Conservation (phyloP, 345 rosid genomes). For the Brassica juncea region DNA sequence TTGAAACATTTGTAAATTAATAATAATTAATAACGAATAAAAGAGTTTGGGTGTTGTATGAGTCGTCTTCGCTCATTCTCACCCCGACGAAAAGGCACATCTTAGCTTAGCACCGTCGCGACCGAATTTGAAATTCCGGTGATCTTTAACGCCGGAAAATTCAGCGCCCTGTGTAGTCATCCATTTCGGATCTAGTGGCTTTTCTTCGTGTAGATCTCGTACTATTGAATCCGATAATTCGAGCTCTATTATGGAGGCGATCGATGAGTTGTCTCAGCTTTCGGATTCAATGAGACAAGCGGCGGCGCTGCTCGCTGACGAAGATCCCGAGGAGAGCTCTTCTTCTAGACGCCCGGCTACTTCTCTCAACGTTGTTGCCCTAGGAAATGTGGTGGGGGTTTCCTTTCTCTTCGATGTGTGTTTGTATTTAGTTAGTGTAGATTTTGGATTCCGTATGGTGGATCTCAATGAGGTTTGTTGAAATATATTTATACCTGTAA, state of each 20-base stretch:
- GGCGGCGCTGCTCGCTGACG: conserved; percentile 85
- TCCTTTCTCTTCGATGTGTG: conserved; percentile 1
- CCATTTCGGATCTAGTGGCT: conserved; percentile 32
- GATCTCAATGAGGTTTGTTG: conserved; percentile 39
- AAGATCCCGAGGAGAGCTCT: conserved; percentile 69
- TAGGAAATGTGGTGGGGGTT: conserved; percentile 86
- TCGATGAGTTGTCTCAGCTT: conserved; percentile 87
- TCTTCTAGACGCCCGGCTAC: conserved; percentile 68
- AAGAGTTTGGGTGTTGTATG: conserved; percentile 15
- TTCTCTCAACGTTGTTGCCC: conserved; percentile 79
- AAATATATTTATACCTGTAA: neutral
- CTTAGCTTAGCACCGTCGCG: conserved; percentile 9
- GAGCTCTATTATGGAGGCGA: conserved; percentile 71
- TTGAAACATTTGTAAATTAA: neutral
- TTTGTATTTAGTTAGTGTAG: conserved; percentile 12
- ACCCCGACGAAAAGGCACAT: conserved; percentile 6
- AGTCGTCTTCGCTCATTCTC: conserved; percentile 18
- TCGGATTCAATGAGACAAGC: conserved; percentile 92
- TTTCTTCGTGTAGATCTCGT: conserved; percentile 36
- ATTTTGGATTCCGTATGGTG: conserved; percentile 20
- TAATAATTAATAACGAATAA: neutral
- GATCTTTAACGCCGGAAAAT: neutral
- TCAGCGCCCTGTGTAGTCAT: neutral
- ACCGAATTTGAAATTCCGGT: conserved; percentile 31
- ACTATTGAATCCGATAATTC: neutral